A percentile compares a stretch with the other conserved stretches of the same genome.
phyloP scores from a whole-genome alignment of 352 stramenopile species.

The Globisporangium nagaii region DNA sequence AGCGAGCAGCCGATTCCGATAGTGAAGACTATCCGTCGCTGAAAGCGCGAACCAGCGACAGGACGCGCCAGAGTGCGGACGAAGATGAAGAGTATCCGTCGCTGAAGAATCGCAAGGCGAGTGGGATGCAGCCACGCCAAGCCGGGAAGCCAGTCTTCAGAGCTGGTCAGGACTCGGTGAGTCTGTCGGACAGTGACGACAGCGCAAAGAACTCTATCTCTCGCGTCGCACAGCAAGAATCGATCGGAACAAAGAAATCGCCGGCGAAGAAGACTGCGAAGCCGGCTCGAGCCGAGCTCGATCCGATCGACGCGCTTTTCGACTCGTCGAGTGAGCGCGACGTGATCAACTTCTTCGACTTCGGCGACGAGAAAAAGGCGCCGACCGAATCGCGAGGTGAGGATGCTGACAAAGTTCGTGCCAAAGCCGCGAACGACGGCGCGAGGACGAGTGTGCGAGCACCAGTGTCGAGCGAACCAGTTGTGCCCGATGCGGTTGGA shows the following conservation, averaged over 20 bases:
- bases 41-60: background rate
- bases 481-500: background rate
- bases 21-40: conserved; percentile 3
- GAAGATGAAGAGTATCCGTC: conserved; percentile 18
- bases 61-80: background rate
- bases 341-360: conserved; percentile 26
- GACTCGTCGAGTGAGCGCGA: conserved; percentile 43
- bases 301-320: conserved; percentile 69
- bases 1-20: background rate
- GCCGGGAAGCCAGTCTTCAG: background rate
- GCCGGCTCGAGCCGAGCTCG: conserved; percentile 13
- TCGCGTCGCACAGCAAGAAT: background rate
- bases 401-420: too few relatives aligned
- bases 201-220: background rate
- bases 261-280: conserved; percentile 4
- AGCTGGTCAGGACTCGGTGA: background rate
- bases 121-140: background rate
- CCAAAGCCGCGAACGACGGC: background rate
- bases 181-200: conserved; percentile 8
- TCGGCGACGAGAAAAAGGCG: background rate
- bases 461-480: background rate
- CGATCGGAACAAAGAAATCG: background rate
- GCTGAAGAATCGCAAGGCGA: conserved; percentile 13
- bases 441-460: background rate
- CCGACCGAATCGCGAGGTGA: background rate